Percentiles rank a stretch among this genome's conserved stretches.
Conservation (phyloP, 331 rosid genomes). For the Telfairia occidentalis region DNA sequence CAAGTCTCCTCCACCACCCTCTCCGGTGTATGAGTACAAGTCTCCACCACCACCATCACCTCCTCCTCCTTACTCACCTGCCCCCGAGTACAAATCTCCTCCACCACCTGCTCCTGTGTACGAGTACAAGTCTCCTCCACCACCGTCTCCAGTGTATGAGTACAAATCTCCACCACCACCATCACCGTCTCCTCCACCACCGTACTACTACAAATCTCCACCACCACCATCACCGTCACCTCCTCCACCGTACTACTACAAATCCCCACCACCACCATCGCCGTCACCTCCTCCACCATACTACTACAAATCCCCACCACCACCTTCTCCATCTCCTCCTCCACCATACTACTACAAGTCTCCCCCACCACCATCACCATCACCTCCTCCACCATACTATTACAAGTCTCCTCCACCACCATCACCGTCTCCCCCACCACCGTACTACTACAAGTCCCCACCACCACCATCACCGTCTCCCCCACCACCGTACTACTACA, state of each 20-base stretch:
- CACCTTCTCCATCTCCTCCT: neutral
- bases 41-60: conserved; percentile 16
- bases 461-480: conserved; percentile 11
- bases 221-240: conserved; percentile 47
- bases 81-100: neutral
- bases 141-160: conserved; percentile 10
- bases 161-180: conserved; percentile 30
- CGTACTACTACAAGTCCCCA: conserved; percentile 11
- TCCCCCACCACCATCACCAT: conserved; percentile 22
- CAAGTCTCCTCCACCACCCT: conserved; percentile 15
- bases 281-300: conserved; percentile 19
- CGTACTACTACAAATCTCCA: conserved; percentile 34
- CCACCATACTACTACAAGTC: conserved; percentile 16
- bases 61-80: conserved; percentile 35
- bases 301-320: conserved; percentile 12
- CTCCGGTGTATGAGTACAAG: neutral
- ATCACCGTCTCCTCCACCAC: conserved; percentile 9
- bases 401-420: conserved; percentile 55
- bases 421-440: neutral
- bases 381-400: conserved; percentile 9
- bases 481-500: conserved; percentile 5
- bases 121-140: conserved; percentile 26
- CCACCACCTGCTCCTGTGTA: conserved; percentile 18
- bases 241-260: conserved; percentile 20
- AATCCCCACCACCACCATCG: conserved; percentile 45